Evolutionary conservation across 768 basidiomycete species (phyloP).

Genomic region (Cyclocybe cylindracea): DNA sequence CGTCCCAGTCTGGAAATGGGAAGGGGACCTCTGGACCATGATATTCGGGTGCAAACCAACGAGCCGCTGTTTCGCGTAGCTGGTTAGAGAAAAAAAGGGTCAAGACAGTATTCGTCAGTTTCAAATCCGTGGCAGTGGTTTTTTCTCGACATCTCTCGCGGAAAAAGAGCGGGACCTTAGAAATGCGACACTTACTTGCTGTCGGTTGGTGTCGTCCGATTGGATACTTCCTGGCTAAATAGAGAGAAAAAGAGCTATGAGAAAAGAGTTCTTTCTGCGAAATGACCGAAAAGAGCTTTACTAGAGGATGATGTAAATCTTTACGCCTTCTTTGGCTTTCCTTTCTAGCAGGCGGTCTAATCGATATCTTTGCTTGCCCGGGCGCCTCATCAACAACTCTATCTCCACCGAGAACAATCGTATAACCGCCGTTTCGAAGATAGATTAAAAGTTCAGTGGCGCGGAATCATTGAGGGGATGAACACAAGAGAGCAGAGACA

Average conservation of each 20-base stretch:
- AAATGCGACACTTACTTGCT: constrained; percentile 63
- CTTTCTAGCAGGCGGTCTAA: constrained; percentile 83
- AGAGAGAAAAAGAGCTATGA: constrained; percentile 9
- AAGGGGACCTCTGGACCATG: constrained; percentile 95
- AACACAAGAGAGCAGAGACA: neutral
- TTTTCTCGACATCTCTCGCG: neutral
- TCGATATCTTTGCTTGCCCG: constrained; percentile 81
- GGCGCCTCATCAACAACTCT: constrained; percentile 87
- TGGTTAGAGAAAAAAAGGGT: constrained; percentile 20
- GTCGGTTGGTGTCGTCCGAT: constrained; percentile 90
- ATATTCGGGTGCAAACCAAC: constrained; percentile 86
- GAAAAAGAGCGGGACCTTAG: constrained; percentile 6
- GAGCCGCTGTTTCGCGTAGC: constrained; percentile 86
- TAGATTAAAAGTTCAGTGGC: no score
- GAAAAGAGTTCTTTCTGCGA: neutral
- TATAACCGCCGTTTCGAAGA: neutral
- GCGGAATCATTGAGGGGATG: neutral
- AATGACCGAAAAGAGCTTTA: constrained; percentile 34
- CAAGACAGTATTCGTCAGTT: neutral
- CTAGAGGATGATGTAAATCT: constrained; percentile 95
- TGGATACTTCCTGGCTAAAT: constrained; percentile 89
- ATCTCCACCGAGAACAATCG: neutral
- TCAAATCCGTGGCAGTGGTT: neutral
- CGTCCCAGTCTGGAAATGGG: constrained; percentile 95
- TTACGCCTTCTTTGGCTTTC: constrained; percentile 95